Evolutionary conservation across 2,329 filamentous ascomycete genomes (phyloP).

Genomic region (Neodidymelliopsis sp.): DNA sequence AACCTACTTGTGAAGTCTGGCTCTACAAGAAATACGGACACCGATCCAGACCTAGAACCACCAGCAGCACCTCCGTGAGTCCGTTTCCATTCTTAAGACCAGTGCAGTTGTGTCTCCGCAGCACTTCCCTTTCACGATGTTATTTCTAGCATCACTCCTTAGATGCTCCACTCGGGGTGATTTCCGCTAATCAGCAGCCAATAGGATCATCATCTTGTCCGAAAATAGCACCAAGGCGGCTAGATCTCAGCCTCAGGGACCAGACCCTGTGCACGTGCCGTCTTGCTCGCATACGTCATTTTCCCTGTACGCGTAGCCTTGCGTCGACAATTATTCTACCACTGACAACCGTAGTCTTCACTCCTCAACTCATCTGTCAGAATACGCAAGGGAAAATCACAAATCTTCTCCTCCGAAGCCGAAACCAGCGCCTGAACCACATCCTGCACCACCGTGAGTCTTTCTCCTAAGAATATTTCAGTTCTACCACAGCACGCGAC

Average conservation of each 20-base stretch:
- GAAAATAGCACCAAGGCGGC: conserved; percentile 22
- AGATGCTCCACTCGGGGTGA: not conserved
- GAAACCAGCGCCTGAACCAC: conserved; percentile 16
- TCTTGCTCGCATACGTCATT: conserved; percentile 34
- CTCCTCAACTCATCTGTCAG: too few relatives aligned
- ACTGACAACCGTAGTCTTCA: conserved; percentile 13
- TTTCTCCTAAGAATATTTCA: not conserved
- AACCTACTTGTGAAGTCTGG: not conserved
- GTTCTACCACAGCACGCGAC: not conserved
- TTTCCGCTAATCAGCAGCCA: conserved; percentile 17
- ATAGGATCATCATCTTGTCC: conserved; percentile 37
- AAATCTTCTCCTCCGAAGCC: not conserved
- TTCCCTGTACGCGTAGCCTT: conserved; percentile 29
- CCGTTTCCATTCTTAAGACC: not conserved
- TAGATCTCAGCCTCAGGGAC: conserved; percentile 29
- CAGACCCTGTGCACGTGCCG: conserved; percentile 27
- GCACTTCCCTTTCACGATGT: not conserved
- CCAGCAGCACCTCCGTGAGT: conserved; percentile 41
- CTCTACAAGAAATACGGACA: not conserved
- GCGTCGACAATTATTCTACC: conserved; percentile 10
- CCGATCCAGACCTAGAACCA: conserved; percentile 32
- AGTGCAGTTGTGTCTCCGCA: not conserved
- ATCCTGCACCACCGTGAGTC: conserved; percentile 21
- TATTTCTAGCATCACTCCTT: conserved; percentile 4
- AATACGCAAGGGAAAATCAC: conserved; percentile 16